Percentiles rank a stretch among this genome's conserved stretches.
Conservation (phyloP, 176 grass and related monocot species). For the barley (Hordeum vulgare) region MorexV3_pseudomolecules_assembly NC_058521.1:100593084-100593583, state of each 20-base stretch:
- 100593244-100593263: slow-evolving; percentile 30
- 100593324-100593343: neutral
- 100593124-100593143: slow-evolving; percentile 18
- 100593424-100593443: slow-evolving; percentile 62
- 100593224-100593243: slow-evolving; percentile 70
- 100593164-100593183: slow-evolving; percentile 28
- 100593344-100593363: neutral
- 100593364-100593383: neutral
- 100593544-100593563: slow-evolving; percentile 26
- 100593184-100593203: slow-evolving; percentile 27
- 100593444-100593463: slow-evolving; percentile 84
- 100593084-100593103: slow-evolving; percentile 20
- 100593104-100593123: slow-evolving; percentile 25
- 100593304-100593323: neutral
- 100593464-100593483: slow-evolving; percentile 63
- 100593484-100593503: slow-evolving; percentile 31
- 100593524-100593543: slow-evolving; percentile 27
- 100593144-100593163: slow-evolving; percentile 30
- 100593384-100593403: neutral
- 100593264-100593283: slow-evolving; percentile 14
- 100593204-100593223: slow-evolving; percentile 36
- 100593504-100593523: slow-evolving; percentile 21
- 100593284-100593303: slow-evolving; percentile 1
- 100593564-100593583: slow-evolving; percentile 30
- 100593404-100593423: slow-evolving; percentile 1